A percentile compares a stretch with the other conserved stretches of the same genome.
These are phyloP conservation scores for Penicillium crystallinum DNA, from an alignment of 495 filamentous ascomycete genomes.

Conservation along the genomic window DNA sequence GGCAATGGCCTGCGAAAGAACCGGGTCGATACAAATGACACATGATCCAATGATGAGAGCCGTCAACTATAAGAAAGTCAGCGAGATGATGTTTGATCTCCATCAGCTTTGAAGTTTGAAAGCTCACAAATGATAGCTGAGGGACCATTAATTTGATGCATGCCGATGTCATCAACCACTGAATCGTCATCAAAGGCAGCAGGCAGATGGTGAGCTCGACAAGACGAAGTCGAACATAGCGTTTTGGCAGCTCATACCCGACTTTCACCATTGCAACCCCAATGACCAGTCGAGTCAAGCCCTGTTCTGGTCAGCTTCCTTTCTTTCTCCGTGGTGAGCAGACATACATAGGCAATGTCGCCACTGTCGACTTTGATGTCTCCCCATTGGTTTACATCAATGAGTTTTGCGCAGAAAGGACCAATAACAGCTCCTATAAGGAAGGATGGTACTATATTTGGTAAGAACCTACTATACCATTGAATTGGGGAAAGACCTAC, in stretches of 20 bases:
- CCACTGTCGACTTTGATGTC: too few relatives aligned
- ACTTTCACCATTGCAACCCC: conserved; percentile 48
- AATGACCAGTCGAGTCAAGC: conserved; percentile 48
- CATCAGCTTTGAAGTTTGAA: too few relatives aligned
- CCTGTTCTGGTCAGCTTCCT: conserved; percentile 10
- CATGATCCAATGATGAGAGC: conserved; percentile 57
- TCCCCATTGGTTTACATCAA: too few relatives aligned
- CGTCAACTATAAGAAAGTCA: too few relatives aligned
- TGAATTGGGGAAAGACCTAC: too few relatives aligned
- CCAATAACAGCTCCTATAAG: too few relatives aligned
- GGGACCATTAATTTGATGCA: conserved; percentile 36
- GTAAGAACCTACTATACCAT: too few relatives aligned
- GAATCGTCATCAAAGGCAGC: conserved; percentile 34
- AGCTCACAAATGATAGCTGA: conserved; percentile 24
- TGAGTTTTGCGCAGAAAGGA: too few relatives aligned
- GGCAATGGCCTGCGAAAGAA: conserved; percentile 56
- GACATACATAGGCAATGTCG: too few relatives aligned
- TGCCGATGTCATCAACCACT: conserved; percentile 33
- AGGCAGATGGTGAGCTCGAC: conserved; percentile 34
- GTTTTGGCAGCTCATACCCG: conserved; percentile 30
- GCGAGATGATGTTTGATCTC: too few relatives aligned
- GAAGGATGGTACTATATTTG: too few relatives aligned
- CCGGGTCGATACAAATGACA: conserved; percentile 57
- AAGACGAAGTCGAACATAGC: conserved; percentile 25
- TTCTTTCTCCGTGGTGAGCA: too few relatives aligned